Conservation (phyloP, 75 land plant genomes). For the Picea glauca region DNA sequence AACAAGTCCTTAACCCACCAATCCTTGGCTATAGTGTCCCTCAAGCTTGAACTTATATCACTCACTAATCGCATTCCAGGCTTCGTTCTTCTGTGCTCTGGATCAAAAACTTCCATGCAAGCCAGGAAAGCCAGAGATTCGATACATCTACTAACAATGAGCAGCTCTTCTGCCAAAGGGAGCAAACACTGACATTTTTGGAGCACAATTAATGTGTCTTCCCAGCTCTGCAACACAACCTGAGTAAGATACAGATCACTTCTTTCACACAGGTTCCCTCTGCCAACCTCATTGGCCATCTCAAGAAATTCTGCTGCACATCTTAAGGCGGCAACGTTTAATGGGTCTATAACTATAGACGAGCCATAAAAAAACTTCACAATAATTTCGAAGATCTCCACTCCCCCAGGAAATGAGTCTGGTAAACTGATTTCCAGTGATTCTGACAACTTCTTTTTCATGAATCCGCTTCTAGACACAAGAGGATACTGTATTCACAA, state of each 20-base stretch:
- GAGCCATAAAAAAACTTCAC: conserved; percentile 66
- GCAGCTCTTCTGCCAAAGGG: conserved; percentile 73
- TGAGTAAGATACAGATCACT: conserved; percentile 75
- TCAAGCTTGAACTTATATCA: conserved; percentile 28
- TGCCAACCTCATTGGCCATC: conserved; percentile 63
- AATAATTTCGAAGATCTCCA: conserved; percentile 62
- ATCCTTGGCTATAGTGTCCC: conserved; percentile 35
- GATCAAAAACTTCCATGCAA: conserved; percentile 87
- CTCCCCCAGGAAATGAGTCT: conserved; percentile 64
- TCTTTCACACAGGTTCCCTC: conserved; percentile 58
- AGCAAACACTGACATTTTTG: conserved; percentile 54
- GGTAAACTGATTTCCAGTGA: conserved; percentile 46
- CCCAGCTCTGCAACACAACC: conserved; percentile 83
- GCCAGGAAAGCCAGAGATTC: conserved; percentile 94
- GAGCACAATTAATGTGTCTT: conserved; percentile 72
- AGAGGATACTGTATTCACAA: conserved; percentile 54
- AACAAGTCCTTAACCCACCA: conserved; percentile 81
- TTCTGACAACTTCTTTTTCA: conserved; percentile 37
- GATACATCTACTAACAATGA: conserved; percentile 74
- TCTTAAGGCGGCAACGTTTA: conserved; percentile 67
- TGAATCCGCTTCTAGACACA: conserved; percentile 63
- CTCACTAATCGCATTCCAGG: conserved; percentile 33
- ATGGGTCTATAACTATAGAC: conserved; percentile 51
- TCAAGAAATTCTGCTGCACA: conserved; percentile 80
- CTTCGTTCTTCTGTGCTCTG: conserved; percentile 41